Evolutionary conservation across 768 basidiomycete genomes (phyloP), one percentile per base, ranked within the genome.

Genomic region (Leccinum incarnatum): DNA sequence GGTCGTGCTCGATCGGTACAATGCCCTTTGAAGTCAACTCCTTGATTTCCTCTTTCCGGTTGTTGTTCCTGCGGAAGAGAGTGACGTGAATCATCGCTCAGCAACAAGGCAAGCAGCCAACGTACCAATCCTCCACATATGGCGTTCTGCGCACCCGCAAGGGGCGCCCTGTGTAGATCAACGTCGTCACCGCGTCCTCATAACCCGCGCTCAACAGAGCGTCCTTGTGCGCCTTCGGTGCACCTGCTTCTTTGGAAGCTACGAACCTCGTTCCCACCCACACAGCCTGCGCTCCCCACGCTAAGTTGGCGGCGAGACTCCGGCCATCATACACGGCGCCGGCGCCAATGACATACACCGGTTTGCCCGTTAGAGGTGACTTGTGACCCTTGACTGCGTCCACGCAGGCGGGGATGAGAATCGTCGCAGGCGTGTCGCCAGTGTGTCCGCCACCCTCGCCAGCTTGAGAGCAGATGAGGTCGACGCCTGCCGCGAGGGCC

Each of bases 211-310:
- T 81, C 53, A 91, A 58, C 19, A 93, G 70, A 58, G 86, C 80
- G 9, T 94, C 87, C 76, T 96, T 96, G 78, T 96, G 94, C 59
- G 80, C 80, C 71, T 87, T 87, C 2, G 92, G 89, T 11, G 93
- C 94, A 48, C 80, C 81, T 34, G 94, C 93, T 71, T 95, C 93
- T 5, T 74, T 80, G 15, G 83, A 77, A 14, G 94, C 93, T 25
- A 95, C 93, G 67, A 96, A 95, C 49, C 94, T 84, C 4, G 90
- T 92, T 48, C 90, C 91, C 37, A 91, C 89, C 91, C 90, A 95
- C 55, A 95, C 93, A 36, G 81, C 95, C 65, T 93, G 82, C 37
- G 94, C 94, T 61, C 95, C 95, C 85, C 89, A 95, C 65, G 86
- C 79, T 55, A 98, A 74, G 67, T 95, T 93, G 15, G 95, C 91